Conservation (phyloP, 495 filamentous ascomycete species). For the Jackrogersella multiformis region DNA sequence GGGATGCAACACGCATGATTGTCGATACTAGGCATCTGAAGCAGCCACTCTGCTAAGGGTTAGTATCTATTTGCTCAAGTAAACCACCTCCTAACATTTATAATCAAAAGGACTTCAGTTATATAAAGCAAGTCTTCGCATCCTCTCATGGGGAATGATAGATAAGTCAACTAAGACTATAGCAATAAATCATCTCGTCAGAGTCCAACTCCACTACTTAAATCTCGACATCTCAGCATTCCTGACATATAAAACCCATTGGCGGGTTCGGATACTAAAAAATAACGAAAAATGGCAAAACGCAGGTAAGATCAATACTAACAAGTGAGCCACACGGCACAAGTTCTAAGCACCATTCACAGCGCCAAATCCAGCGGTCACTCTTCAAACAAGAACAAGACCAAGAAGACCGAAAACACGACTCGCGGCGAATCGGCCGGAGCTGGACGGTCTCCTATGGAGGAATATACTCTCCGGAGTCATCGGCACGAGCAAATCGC, state of each 20-base stretch:
- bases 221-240: not conserved
- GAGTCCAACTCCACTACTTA: not conserved
- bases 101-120: not conserved
- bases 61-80: not conserved
- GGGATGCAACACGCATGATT: not conserved
- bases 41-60: not conserved
- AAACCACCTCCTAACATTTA: not conserved
- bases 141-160: not conserved
- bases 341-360: not conserved
- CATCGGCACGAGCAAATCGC: conserved; percentile 23
- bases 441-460: not conserved
- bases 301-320: conserved; percentile 5
- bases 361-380: not conserved
- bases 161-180: not conserved
- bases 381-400: not conserved
- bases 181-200: not conserved
- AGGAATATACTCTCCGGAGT: not conserved
- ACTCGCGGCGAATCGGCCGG: not conserved
- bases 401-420: not conserved
- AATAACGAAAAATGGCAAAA: conserved; percentile 11
- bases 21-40: not conserved
- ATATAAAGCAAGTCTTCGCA: not conserved
- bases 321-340: not conserved
- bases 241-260: no score
- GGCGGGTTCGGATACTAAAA: not conserved